Conservation (phyloP, 208 protist species). For the Trichomonas vaginalis region DNA sequence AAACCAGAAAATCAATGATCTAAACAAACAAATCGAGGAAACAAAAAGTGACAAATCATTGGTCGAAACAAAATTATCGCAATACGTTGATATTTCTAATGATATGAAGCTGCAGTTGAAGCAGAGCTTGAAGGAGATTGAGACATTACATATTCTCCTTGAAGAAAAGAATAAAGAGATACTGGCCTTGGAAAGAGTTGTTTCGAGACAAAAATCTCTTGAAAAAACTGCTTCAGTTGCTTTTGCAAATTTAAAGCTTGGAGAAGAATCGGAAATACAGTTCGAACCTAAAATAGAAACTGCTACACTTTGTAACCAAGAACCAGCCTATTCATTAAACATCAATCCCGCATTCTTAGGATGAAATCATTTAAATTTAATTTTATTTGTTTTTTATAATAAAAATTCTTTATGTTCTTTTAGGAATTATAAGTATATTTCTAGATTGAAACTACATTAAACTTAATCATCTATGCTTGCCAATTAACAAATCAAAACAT, state of each 20-base stretch:
- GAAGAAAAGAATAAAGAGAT: neutral
- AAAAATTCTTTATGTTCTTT: neutral
- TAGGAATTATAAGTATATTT: no score
- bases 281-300: neutral
- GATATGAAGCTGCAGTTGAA: neutral
- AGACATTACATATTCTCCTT: neutral
- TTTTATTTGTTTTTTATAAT: neutral
- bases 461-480: no score
- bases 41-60: neutral
- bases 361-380: neutral
- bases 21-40: neutral
- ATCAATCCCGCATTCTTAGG: conserved; percentile 8
- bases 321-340: neutral
- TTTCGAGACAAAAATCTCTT: neutral
- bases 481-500: no score
- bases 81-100: neutral
- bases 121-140: neutral
- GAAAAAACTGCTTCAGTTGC: neutral
- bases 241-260: neutral
- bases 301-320: neutral
- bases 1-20: neutral
- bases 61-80: neutral
- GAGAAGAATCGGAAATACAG: neutral
- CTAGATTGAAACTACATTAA: no score
- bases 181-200: neutral